Conservation (phyloP, 495 filamentous ascomycete species). For the Massariosphaeria phaeospora region DNA sequence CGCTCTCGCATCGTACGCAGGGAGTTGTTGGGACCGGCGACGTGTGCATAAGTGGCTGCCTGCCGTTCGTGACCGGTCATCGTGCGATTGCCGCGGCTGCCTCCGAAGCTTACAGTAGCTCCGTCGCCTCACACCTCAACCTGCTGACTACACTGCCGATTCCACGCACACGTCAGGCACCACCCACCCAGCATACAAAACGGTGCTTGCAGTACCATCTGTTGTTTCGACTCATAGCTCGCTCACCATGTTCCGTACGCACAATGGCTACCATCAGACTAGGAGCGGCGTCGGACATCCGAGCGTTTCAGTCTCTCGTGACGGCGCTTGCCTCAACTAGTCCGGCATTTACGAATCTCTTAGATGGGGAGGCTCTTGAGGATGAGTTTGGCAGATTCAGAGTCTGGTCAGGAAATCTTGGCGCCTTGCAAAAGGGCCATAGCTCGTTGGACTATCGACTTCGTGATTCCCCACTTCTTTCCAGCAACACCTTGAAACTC, state of each 20-base stretch:
- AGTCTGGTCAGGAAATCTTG: conserved; percentile 32
- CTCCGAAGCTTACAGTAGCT: too few species aligned
- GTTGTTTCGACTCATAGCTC: too few species aligned
- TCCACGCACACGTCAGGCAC: too few species aligned
- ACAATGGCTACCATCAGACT: conserved; percentile 26
- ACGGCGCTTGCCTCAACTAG: background rate
- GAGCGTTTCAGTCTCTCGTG: conserved; percentile 20
- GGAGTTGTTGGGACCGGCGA: too few species aligned
- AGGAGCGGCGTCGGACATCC: conserved; percentile 20
- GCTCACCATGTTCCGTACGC: conserved; percentile 1
- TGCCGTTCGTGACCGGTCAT: too few species aligned
- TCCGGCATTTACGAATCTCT: background rate
- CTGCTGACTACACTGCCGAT: too few species aligned
- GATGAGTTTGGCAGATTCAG: conserved; percentile 31
- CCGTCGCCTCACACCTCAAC: too few species aligned
- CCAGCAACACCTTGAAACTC: conserved; percentile 27
- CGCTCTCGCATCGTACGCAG: too few species aligned
- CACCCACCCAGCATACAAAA: too few species aligned
- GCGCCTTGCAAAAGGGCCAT: conserved; percentile 32
- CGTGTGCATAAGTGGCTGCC: too few species aligned
- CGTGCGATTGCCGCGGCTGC: too few species aligned
- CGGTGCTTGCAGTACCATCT: too few species aligned
- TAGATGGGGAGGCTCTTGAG: conserved; percentile 20
- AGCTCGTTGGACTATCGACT: conserved; percentile 31
- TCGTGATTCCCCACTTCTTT: conserved; percentile 30